Conservation (phyloP, 805 yeast species). For the Vanderwaltozyma polyspora region DNA sequence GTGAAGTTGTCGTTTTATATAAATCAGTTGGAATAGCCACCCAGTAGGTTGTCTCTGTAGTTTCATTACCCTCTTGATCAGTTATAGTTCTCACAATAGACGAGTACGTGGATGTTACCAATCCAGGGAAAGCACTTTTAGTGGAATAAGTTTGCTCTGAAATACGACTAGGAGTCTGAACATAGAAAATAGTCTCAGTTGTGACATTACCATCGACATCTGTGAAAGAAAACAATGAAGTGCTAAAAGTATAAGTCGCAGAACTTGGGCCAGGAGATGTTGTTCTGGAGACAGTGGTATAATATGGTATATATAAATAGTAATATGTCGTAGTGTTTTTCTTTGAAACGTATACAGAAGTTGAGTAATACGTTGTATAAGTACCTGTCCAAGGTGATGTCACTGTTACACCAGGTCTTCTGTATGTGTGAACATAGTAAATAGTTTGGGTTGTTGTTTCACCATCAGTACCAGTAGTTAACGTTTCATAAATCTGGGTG, state of each 20-base stretch:
- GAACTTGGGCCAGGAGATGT: neutral
- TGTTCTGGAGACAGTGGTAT: neutral
- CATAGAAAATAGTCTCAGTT: conserved; percentile 6
- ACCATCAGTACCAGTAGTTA: conserved; percentile 2
- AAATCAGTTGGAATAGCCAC: conserved; percentile 1
- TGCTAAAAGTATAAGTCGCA: conserved; percentile 1
- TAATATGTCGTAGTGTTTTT: neutral
- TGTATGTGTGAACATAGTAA: neutral
- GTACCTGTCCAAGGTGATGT: conserved; percentile 3
- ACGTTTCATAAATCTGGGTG: neutral
- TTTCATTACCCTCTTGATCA: conserved; percentile 1
- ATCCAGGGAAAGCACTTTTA: neutral
- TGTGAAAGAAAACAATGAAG: conserved; percentile 3
- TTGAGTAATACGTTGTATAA: neutral
- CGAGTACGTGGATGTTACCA: neutral
- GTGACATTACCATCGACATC: conserved; percentile 7
- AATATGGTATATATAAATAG: neutral
- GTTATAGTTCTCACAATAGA: neutral
- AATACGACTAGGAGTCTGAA: conserved; percentile 5
- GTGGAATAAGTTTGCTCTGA: neutral
- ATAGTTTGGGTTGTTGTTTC: neutral
- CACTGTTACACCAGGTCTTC: conserved; percentile 1
- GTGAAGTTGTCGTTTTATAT: neutral
- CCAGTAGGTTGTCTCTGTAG: conserved; percentile 1
- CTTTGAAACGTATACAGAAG: neutral